phyloP scores from a whole-genome alignment of 495 filamentous ascomycete genomes.

The Apiosordaria backusii region DNA sequence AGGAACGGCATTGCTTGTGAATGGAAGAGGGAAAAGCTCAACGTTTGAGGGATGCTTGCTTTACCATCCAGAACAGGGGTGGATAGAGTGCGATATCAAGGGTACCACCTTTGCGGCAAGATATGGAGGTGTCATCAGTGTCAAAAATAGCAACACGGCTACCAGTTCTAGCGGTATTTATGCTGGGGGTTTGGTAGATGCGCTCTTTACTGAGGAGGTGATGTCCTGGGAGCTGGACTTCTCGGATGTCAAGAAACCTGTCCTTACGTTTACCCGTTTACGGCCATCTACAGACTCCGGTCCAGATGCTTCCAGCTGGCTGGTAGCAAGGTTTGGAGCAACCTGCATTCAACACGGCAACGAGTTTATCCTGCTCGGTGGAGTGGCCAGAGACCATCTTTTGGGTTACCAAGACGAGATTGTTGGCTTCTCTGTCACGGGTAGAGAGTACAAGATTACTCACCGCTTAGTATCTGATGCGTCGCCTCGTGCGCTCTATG shows the following conservation, averaged over 20 bases:
- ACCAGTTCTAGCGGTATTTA: constrained; percentile 51
- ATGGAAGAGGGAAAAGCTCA: constrained; percentile 17
- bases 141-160: constrained; percentile 16
- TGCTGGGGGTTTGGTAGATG: constrained; percentile 66
- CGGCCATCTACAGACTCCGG: background rate
- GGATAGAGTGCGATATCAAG: constrained; percentile 39
- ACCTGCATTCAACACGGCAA: constrained; percentile 20
- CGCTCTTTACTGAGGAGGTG: constrained; percentile 52
- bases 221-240: constrained; percentile 50
- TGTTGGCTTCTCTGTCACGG: constrained; percentile 19
- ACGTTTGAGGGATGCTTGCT: constrained; percentile 61
- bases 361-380: constrained; percentile 45
- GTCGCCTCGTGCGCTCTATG: constrained; percentile 56
- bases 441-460: constrained; percentile 14
- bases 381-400: constrained; percentile 41
- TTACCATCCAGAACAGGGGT: constrained; percentile 53
- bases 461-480: constrained; percentile 2
- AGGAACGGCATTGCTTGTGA: constrained; percentile 37
- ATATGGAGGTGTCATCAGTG: constrained; percentile 55
- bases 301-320: constrained; percentile 1
- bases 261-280: constrained; percentile 17
- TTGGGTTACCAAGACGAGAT: constrained; percentile 33
- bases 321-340: constrained; percentile 32
- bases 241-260: constrained; percentile 26
- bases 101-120: constrained; percentile 45